phyloP scores from a whole-genome alignment of 176 grass and related monocot genomes.

The Zizania latifolia region DNA sequence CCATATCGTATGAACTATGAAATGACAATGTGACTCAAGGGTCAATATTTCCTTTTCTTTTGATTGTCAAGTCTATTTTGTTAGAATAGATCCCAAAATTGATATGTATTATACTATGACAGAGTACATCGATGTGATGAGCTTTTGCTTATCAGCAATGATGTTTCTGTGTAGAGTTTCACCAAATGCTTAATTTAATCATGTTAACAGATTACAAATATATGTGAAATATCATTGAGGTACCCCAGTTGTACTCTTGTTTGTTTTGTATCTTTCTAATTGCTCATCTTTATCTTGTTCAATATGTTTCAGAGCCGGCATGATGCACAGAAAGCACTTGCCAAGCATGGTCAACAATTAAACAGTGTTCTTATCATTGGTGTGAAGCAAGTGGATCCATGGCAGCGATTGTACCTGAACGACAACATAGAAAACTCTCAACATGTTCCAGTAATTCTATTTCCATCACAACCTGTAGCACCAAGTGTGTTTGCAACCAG shows the following conservation, averaged over 20 bases:
- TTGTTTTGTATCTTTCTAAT: background rate
- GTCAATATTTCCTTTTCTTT: background rate
- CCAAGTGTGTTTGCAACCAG: constrained; percentile 29
- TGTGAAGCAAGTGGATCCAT: constrained; percentile 66
- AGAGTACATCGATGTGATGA: background rate
- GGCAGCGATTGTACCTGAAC: constrained; percentile 56
- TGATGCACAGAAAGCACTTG: constrained; percentile 76
- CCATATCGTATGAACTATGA: background rate
- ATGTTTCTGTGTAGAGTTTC: background rate
- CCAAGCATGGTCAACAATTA: constrained; percentile 62
- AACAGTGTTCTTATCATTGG: constrained; percentile 85
- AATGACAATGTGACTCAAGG: background rate
- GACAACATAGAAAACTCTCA: constrained; percentile 42
- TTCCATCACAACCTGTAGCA: constrained; percentile 34
- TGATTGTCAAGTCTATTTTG: background rate
- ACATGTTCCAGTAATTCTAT: constrained; percentile 35
- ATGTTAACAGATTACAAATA: background rate
- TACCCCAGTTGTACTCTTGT: background rate
- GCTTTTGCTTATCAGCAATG: background rate
- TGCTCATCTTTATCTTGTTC: constrained; percentile 4
- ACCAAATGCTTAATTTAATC: background rate
- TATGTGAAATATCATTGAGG: background rate
- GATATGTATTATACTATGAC: background rate
- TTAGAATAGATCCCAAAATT: background rate
- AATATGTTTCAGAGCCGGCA: constrained; percentile 38